Evolutionary conservation across 164 flowering plant genomes (phyloP).

Genomic region (Pachysandra terminalis): DNA sequence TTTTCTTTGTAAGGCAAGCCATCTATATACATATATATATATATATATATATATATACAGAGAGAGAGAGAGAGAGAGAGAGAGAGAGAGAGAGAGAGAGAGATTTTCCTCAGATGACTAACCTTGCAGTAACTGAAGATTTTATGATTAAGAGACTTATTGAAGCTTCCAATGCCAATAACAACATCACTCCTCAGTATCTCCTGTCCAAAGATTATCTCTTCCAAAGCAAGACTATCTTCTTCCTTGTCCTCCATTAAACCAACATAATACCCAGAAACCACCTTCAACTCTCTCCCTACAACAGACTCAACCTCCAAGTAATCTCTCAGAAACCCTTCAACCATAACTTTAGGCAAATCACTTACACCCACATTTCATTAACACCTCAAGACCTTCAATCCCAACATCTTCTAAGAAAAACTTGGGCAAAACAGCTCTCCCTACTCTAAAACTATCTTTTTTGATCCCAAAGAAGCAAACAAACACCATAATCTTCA

Average conservation of each 20-base stretch:
- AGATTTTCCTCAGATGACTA: not conserved
- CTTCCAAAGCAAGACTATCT: conserved; percentile 7
- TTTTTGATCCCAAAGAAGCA: too few relatives aligned
- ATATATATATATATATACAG: too few relatives aligned
- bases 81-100: conserved; percentile 1
- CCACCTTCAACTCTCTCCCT: conserved; percentile 41
- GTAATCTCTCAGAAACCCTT: conserved; percentile 49
- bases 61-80: too few relatives aligned
- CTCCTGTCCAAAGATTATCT: conserved; percentile 14
- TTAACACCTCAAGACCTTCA: conserved; percentile 39
- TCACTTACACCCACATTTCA: conserved; percentile 29
- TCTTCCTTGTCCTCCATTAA: conserved; percentile 24
- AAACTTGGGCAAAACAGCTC: too few relatives aligned
- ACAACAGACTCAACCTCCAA: conserved; percentile 38
- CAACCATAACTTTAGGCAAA: conserved; percentile 62
- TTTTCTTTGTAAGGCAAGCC: too few relatives aligned
- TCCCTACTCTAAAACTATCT: too few relatives aligned
- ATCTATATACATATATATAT: too few relatives aligned
- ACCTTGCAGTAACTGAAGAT: conserved; percentile 30
- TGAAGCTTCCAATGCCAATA: conserved; percentile 27
- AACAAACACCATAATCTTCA: conserved; percentile 52
- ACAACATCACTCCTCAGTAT: conserved; percentile 11
- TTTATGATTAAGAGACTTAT: conserved; percentile 17
- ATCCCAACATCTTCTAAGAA: too few relatives aligned
- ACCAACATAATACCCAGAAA: too few relatives aligned